Base-by-base conservation (phyloP, 2,329 filamentous ascomycete species). In the Penicillium sp. region DNA sequence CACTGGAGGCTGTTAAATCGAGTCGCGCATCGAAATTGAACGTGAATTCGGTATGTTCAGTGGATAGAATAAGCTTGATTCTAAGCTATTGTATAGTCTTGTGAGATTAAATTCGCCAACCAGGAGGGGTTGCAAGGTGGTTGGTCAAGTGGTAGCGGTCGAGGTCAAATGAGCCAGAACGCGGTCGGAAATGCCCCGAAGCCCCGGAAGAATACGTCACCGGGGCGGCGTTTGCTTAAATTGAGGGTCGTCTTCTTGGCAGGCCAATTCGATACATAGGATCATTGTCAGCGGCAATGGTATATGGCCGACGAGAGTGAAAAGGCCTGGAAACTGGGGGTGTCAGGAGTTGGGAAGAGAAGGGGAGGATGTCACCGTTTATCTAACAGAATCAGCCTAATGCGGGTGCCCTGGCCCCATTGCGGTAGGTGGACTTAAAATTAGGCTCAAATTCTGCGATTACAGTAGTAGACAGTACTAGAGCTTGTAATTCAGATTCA, bases 131-230 rank as follows among this genome's bases (percentile, higher is more conserved):
- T 11, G 10, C 22, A 51, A 51, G 28, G n/a, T 51, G 28, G 22
- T 30, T 26, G 16, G 6, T 48, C 19, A 22, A 14, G 25, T 28
- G n/a, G 43, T 28, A 22, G 38, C 22, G 13, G 40, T 43, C 22
- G 13, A 46, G 13, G 16, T 26, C 25, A 25, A 14, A 52, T 35
- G 19, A 40, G 33, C 49, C 33, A 52, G 49, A 52, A 52, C 49
- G 33, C 49, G 57, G 57, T 56, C 22, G 57, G 49, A 40, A 25
- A 60, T 22, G 22, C 52, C 14, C 25, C 51, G 60, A 46, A 46
- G 43, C 14, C 11, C 11, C 14, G 25, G 16, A 28, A 11, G 28
- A 53, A 60, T 45, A 53, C 40, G 60, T 56, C 57, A 62, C 48
- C 37, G 43, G 57, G 42, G 45, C 49, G 30, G 49, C 49, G 49